Evolutionary conservation across 345 rosid species (phyloP).

Genomic region (Gossypium sturtianum): DNA sequence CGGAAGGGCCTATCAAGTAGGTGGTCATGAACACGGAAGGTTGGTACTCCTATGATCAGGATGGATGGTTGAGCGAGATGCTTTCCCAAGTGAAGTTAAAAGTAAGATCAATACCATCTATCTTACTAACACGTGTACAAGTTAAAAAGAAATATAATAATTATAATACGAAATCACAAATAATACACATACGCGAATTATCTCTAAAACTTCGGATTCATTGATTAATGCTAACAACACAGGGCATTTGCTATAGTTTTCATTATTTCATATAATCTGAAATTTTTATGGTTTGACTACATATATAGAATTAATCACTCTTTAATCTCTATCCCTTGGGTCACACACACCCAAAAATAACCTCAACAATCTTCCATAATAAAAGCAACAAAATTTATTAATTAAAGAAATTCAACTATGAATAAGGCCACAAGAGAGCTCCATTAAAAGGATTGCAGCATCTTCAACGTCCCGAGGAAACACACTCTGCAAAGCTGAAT

Average conservation of each 20-base stretch:
- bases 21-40: no score
- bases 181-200: no score
- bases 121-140: no score
- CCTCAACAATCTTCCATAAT: background rate
- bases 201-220: no score
- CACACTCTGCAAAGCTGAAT: constrained; percentile 32
- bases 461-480: constrained; percentile 50
- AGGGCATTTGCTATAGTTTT: background rate
- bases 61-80: no score
- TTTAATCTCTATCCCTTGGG: background rate
- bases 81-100: no score
- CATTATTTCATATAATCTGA: background rate
- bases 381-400: constrained; percentile 3
- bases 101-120: no score
- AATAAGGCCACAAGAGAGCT: constrained; percentile 45
- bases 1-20: no score
- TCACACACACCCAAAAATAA: background rate
- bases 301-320: background rate
- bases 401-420: constrained; percentile 8
- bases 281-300: background rate
- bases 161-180: no score
- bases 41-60: no score
- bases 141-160: no score
- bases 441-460: constrained; percentile 57
- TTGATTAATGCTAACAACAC: no score